Percentiles rank a stretch among this genome's conserved stretches.
Conservation (phyloP, 2,329 filamentous ascomycete genomes). For the Aspergillus puulaauensis region DNA sequence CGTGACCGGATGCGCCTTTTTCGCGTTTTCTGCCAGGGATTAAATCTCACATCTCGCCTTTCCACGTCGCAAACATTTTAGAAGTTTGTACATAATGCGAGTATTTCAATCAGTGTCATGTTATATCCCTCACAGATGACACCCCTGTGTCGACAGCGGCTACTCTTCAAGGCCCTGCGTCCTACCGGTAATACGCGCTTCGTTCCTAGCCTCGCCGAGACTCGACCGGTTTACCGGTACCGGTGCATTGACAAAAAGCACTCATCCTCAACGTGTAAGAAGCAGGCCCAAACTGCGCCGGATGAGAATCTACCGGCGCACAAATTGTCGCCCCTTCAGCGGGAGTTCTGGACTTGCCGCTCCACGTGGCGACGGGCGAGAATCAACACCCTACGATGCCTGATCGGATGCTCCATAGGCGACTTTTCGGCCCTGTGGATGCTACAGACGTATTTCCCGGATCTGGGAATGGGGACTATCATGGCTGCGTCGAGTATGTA, state of each 20-base stretch:
- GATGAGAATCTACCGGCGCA: no score
- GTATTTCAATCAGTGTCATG: neutral
- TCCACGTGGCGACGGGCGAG: constrained; percentile 51
- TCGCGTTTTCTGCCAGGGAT: neutral
- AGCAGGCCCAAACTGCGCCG: neutral
- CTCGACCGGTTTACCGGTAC: neutral
- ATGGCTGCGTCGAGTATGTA: constrained; percentile 55
- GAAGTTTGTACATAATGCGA: neutral
- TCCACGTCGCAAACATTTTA: neutral
- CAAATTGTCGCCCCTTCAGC: neutral
- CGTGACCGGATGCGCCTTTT: neutral
- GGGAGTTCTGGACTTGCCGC: constrained; percentile 37
- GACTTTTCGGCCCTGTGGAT: constrained; percentile 59
- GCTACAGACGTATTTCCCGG: constrained; percentile 50
- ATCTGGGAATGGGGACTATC: constrained; percentile 48
- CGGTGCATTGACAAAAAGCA: neutral
- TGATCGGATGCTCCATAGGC: constrained; percentile 56
- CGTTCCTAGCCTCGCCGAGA: neutral
- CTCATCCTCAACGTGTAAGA: neutral
- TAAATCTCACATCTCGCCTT: no score
- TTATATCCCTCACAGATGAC: neutral
- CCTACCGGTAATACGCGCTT: no score
- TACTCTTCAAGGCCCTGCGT: neutral
- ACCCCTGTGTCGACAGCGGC: neutral
- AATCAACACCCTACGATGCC: constrained; percentile 57